phyloP scores from a whole-genome alignment of 2,329 filamentous ascomycete species.

The Fusarium globosum region DNA sequence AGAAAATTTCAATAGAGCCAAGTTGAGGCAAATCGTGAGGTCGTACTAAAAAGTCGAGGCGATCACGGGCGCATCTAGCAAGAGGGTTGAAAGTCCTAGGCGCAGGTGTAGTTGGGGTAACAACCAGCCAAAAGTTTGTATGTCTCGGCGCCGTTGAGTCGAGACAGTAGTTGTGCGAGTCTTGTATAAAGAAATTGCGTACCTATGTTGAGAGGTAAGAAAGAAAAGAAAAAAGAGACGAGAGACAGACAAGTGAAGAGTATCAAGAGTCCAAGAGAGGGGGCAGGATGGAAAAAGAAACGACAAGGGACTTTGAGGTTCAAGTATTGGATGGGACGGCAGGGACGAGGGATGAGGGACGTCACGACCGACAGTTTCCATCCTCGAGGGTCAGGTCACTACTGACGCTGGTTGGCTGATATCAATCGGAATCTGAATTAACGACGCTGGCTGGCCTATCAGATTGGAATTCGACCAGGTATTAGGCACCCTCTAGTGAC shows the following conservation, averaged over 20 bases:
- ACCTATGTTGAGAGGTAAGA: neutral
- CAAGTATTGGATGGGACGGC: slow-evolving; percentile 21
- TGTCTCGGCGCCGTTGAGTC: slow-evolving; percentile 21
- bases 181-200: neutral
- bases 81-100: slow-evolving; percentile 11
- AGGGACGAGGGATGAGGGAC: slow-evolving; percentile 35
- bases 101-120: slow-evolving; percentile 19
- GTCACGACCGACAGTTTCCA: slow-evolving; percentile 28
- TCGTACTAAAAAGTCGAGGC: slow-evolving; percentile 7
- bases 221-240: slow-evolving; percentile 14
- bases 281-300: slow-evolving; percentile 35
- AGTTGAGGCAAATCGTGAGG: slow-evolving; percentile 3
- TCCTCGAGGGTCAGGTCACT: neutral
- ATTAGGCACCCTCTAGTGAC: slow-evolving; percentile 29
- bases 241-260: neutral
- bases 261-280: slow-evolving; percentile 29
- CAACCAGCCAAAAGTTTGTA: slow-evolving; percentile 3
- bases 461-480: neutral
- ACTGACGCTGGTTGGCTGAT: slow-evolving; percentile 29
- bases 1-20: slow-evolving; percentile 14
- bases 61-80: slow-evolving; percentile 28
- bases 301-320: slow-evolving; percentile 31
- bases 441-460: slow-evolving; percentile 1
- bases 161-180: neutral
- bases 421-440: slow-evolving; percentile 16